phyloP scores from a whole-genome alignment of 441 rosid genomes.

The Erysimum pusillum region DNA sequence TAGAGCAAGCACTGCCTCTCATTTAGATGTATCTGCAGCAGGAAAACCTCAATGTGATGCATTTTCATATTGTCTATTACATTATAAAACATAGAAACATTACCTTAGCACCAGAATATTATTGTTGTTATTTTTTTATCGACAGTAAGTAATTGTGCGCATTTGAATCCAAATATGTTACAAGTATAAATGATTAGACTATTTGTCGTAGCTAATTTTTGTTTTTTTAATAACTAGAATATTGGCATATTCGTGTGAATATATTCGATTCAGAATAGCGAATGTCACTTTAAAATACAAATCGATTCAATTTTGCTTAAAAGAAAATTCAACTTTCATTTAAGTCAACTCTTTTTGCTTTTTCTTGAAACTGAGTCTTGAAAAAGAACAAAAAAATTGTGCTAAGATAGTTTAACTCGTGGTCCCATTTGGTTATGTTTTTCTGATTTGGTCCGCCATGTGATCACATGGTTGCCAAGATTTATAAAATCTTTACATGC shows the following conservation, averaged over 20 bases:
- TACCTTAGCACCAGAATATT: neutral
- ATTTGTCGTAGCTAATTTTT: neutral
- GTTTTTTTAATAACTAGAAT: neutral
- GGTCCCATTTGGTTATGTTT: slow-evolving; percentile 36
- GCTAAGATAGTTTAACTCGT: slow-evolving; percentile 18
- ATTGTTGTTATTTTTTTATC: too few species aligned
- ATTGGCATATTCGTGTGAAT: neutral
- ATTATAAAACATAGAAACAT: slow-evolving; percentile 12
- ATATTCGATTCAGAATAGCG: neutral
- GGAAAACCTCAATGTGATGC: neutral
- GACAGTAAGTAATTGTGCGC: too few species aligned
- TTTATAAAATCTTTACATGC: slow-evolving; percentile 17
- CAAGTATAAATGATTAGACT: neutral
- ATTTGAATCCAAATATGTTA: neutral
- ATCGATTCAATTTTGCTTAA: neutral
- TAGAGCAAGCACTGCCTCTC: neutral
- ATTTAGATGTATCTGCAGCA: neutral
- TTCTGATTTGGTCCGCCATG: slow-evolving; percentile 32
- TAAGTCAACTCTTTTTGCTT: slow-evolving; percentile 36
- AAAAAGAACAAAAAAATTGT: neutral
- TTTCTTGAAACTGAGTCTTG: neutral
- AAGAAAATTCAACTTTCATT: slow-evolving; percentile 6
- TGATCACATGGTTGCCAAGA: slow-evolving; percentile 43
- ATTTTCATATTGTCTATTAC: neutral
- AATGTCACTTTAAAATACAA: neutral